Conservation (phyloP, 208 protist species). For the Trichomonas gallinae region DNA sequence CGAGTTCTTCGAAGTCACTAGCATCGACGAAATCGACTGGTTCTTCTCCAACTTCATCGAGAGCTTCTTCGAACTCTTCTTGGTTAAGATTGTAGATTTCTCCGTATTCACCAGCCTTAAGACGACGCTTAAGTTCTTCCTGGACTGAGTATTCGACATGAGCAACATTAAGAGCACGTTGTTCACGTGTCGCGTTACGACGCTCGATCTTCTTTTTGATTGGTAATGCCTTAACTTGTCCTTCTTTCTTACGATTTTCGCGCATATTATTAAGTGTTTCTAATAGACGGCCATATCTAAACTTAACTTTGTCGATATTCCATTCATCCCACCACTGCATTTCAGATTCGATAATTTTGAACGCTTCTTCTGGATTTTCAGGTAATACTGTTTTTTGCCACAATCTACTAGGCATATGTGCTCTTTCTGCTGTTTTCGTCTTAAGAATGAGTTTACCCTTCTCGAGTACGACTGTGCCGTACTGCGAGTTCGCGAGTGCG, state of each 20-base stretch:
- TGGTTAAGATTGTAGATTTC: not conserved
- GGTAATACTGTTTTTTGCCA: slow-evolving; percentile 9
- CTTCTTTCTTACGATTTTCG: not conserved
- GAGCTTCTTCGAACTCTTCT: not conserved
- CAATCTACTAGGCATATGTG: not conserved
- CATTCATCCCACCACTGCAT: not conserved
- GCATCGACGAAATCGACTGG: not conserved
- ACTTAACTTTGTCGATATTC: not conserved
- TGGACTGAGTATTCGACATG: not conserved
- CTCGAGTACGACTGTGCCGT: not conserved
- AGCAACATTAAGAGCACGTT: not conserved
- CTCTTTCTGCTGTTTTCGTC: not conserved
- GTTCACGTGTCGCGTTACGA: not conserved
- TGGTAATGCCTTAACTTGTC: not conserved
- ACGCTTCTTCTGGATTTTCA: not conserved
- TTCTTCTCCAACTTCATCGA: not conserved
- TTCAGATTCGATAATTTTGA: not conserved
- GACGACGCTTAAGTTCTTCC: not conserved
- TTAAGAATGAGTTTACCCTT: not conserved
- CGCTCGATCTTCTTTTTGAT: not conserved
- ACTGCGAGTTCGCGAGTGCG: not conserved
- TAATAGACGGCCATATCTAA: not conserved
- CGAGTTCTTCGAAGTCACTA: not conserved
- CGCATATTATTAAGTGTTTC: not conserved
- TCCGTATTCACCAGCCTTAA: not conserved